A percentile compares a stretch with the other conserved stretches of the same genome.
These are phyloP conservation scores for Scedosporium aurantiacum DNA, from an alignment of 2,329 filamentous ascomycete genomes.

Conservation along the genomic window DNA sequence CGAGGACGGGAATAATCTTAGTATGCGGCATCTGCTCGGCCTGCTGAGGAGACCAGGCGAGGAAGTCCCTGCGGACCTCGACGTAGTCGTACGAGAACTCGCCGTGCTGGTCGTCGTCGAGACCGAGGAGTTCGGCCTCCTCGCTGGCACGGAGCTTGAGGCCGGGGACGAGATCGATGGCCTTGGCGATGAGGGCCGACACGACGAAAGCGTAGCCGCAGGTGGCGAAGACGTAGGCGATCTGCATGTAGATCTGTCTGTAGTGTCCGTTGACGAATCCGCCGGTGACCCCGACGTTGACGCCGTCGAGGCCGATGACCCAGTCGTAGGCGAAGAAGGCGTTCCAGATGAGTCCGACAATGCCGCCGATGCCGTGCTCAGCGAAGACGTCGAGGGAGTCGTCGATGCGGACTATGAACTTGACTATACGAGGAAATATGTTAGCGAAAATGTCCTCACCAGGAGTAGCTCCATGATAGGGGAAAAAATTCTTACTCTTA, in stretches of 20 bases:
- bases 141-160: constrained; percentile 70
- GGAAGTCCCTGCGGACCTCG: constrained; percentile 77
- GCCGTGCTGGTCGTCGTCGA: constrained; percentile 84
- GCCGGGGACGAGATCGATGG: constrained; percentile 65
- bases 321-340: constrained; percentile 58
- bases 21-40: constrained; percentile 34
- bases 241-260: constrained; percentile 65
- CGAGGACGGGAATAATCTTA: constrained; percentile 54
- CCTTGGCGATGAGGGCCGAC: constrained; percentile 61
- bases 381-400: constrained; percentile 64
- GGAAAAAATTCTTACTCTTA: constrained; percentile 30
- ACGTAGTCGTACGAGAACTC: constrained; percentile 89
- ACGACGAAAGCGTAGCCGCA: constrained; percentile 62
- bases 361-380: constrained; percentile 59
- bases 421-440: constrained; percentile 27
- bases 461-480: too few species aligned
- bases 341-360: constrained; percentile 63
- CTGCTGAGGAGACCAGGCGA: constrained; percentile 63
- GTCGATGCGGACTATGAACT: constrained; percentile 53
- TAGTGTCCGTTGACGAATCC: constrained; percentile 70
- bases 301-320: constrained; percentile 65
- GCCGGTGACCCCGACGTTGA: constrained; percentile 56
- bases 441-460: constrained; percentile 9
- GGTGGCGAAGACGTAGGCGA: constrained; percentile 61
- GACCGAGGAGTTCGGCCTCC: constrained; percentile 73